phyloP scores from a whole-genome alignment of 2,329 filamentous ascomycete genomes.

The Sclerotinia minor region DNA sequence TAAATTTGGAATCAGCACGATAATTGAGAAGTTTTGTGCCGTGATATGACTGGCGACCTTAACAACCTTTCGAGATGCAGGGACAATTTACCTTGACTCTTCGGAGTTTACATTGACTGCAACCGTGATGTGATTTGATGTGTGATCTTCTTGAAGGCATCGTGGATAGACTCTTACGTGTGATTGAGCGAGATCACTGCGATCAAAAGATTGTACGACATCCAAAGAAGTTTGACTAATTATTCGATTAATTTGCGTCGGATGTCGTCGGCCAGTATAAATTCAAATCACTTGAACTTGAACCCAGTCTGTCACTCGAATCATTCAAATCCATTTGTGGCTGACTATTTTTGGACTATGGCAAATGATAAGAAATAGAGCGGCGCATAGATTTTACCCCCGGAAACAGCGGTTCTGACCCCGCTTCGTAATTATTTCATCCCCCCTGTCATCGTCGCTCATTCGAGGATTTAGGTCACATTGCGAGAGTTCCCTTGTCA shows the following conservation, averaged over 20 bases:
- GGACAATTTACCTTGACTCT: conserved; percentile 18
- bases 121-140: conserved; percentile 24
- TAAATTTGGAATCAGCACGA: conserved; percentile 2
- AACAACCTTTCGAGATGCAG: not conserved
- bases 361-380: not conserved
- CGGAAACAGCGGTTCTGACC: conserved; percentile 1
- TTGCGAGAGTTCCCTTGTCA: not conserved
- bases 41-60: not conserved
- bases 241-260: not conserved
- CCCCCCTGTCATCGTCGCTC: conserved; percentile 1
- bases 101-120: conserved; percentile 19
- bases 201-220: too few relatives aligned
- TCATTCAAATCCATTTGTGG: not conserved
- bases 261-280: not conserved
- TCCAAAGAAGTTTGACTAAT: not conserved
- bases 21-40: not conserved
- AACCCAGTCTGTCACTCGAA: too few relatives aligned
- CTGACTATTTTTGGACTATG: conserved; percentile 4
- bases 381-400: not conserved
- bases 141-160: conserved; percentile 23
- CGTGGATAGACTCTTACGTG: not conserved
- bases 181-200: too few relatives aligned
- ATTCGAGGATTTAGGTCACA: conserved; percentile 6
- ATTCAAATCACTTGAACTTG: too few relatives aligned
- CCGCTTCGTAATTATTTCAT: not conserved